Evolutionary conservation across 169 alveolate species (phyloP), one percentile per base, ranked within the genome.

Genomic region (Fabrea salina): DNA sequence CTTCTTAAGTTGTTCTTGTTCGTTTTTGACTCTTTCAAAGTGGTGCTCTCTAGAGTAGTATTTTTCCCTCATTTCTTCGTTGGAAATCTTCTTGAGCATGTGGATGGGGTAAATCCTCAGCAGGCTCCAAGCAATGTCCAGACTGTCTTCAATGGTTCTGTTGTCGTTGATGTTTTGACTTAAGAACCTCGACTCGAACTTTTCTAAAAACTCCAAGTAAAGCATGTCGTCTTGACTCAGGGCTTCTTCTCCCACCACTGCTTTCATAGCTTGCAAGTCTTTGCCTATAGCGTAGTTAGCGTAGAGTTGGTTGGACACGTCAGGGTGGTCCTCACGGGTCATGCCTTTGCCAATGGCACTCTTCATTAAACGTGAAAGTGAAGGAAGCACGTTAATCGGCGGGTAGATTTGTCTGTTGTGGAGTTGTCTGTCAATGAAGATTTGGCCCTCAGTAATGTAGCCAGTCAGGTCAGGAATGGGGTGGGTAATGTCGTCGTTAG

Each of bases 191-290:
- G 92, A 87, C 91, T 99, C 99, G 86, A 99, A 99, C 86, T 97
- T 98, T 88, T 98, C 99, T 3, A 99, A 94, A 92, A 98, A 99
- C 84, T 99, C 99, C 74, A 99, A 91, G 85, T 97, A 98, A 59
- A 98, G 93, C 70, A 95, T 89, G 84, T 98, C 99, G 86, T 98
- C 99, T 35, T 97, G 97, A 19, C 98, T 92, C 35, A 98, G 92
- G 54, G 99, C 99, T 96, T 98, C 99, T 89, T 98, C 99, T 47
- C 99, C 99, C 19, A 98, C 99, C 70, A 98, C 99, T 4, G 99
- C 99, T 92, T 97, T 98, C 99, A 98, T 98, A 44, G 99, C 99
- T 51, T 98, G 97, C 19, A 99, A 98, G 82, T 99, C 99, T 89
- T 98, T 99, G 47, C 99, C 99, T 57, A 98, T 96, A 79, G 99